Percentiles rank a stretch among this genome's conserved stretches.
Evolutionary conservation across 2,329 filamentous ascomycete genomes (phyloP).

Genomic region (Bipolaris victoriae): DNA sequence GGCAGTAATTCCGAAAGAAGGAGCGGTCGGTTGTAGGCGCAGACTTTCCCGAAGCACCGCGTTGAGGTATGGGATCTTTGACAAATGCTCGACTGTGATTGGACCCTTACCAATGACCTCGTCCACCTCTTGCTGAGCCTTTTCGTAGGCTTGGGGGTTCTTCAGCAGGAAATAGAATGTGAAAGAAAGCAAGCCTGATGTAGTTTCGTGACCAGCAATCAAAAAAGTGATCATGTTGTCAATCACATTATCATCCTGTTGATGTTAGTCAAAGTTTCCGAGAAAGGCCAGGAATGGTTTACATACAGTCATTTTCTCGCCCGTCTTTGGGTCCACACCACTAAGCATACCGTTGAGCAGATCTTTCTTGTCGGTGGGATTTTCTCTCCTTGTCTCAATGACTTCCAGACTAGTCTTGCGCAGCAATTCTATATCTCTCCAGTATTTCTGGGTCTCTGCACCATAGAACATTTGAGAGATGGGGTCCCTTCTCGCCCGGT

Average conservation of each 20-base stretch:
- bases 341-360: slow-evolving; percentile 66
- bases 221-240: slow-evolving; percentile 74
- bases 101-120: slow-evolving; percentile 56
- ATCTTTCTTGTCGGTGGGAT: slow-evolving; percentile 64
- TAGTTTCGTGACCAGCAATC: slow-evolving; percentile 52
- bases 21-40: slow-evolving; percentile 61
- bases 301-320: slow-evolving; percentile 56
- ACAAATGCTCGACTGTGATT: slow-evolving; percentile 57
- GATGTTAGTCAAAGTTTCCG: background rate
- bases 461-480: slow-evolving; percentile 47
- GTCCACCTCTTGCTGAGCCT: slow-evolving; percentile 62
- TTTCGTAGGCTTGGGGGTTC: slow-evolving; percentile 57
- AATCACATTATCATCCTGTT: slow-evolving; percentile 63
- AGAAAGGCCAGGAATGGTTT: no score
- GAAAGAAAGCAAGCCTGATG: slow-evolving; percentile 48
- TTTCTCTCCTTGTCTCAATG: slow-evolving; percentile 61
- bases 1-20: slow-evolving; percentile 53
- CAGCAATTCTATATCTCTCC: slow-evolving; percentile 60
- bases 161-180: slow-evolving; percentile 60
- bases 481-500: slow-evolving; percentile 38
- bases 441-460: slow-evolving; percentile 56
- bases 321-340: slow-evolving; percentile 66
- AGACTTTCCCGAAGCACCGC: slow-evolving; percentile 63
- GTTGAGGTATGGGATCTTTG: slow-evolving; percentile 61
- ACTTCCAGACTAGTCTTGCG: slow-evolving; percentile 63